Evolutionary conservation across 352 stramenopile species (phyloP), one percentile per base, ranked within the genome.

Genomic region (Pythium pectinolyticum): DNA sequence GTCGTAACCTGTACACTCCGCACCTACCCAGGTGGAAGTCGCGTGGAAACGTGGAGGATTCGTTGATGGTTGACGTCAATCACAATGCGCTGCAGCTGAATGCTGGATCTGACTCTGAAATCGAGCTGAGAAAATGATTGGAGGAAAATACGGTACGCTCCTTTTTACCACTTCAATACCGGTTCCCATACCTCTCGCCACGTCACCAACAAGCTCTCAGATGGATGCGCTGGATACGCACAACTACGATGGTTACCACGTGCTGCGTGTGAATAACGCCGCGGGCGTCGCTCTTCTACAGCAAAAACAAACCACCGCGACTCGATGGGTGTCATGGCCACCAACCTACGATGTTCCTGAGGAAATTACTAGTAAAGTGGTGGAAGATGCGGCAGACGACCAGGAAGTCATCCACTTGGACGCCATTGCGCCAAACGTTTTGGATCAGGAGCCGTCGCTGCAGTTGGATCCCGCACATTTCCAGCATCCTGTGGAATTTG

Each of bases 271-370:
- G 37, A 61, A 72, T 32, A 59, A 51, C 10, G 54, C 59, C 10
- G 71, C 71, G n/a, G 71, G 67, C 9, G 55, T 78, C 39, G 71
- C 71, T 25, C 71, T 78, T 24, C 46, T 78, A 35, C 63, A 49
- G 15, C 10, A 19, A 10, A 25, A 5, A 17, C 14, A 32, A 6
- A 34, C 24, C 20, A 52, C 27, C 14, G 43, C 58, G 25, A 76
- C 72, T 22, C 61, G 45, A 20, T 79, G 72, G 72, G 20, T 79
- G 6, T 17, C 47, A 25, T 79, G 72, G 67, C 46, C 61, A n/a
- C 27, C 34, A 2, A 30, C 3, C n/a, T 5, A 3, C 19, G 2
- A 8, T 27, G 40, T 20, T 25, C 19, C 40, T 47, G 40, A 17
- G 5, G 41, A 49, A 11, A 9, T 11, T 15, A 22, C 5, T 9